Conservation (phyloP, 306 rosid genomes). For the cucumber (Cucumis sativus) region Cucumber_9930_V3 NC_026657.2:9791501-9792000, state of each 20-base stretch:
- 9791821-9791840: constrained; percentile 19
- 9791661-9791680: constrained; percentile 96
- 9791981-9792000: neutral
- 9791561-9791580: constrained; percentile 83
- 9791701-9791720: constrained; percentile 52
- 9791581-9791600: constrained; percentile 65
- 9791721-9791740: constrained; percentile 49
- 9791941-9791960: constrained; percentile 90
- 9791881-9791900: constrained; percentile 30
- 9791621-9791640: constrained; percentile 98
- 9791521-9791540: constrained; percentile 66
- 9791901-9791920: constrained; percentile 28
- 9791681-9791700: constrained; percentile 73
- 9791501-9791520: constrained; percentile 48
- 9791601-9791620: constrained; percentile 99
- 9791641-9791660: constrained; percentile 85
- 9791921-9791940: constrained; percentile 32
- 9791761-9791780: constrained; percentile 62
- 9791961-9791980: constrained; percentile 21
- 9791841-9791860: neutral
- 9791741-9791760: constrained; percentile 32
- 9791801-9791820: constrained; percentile 57
- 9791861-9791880: constrained; percentile 23
- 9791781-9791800: constrained; percentile 93
- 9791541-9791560: constrained; percentile 86